These are phyloP conservation scores for Ceratobasidium theobromae DNA, from an alignment of 1,284 basidiomycete genomes.

Conservation along the genomic window DNA sequence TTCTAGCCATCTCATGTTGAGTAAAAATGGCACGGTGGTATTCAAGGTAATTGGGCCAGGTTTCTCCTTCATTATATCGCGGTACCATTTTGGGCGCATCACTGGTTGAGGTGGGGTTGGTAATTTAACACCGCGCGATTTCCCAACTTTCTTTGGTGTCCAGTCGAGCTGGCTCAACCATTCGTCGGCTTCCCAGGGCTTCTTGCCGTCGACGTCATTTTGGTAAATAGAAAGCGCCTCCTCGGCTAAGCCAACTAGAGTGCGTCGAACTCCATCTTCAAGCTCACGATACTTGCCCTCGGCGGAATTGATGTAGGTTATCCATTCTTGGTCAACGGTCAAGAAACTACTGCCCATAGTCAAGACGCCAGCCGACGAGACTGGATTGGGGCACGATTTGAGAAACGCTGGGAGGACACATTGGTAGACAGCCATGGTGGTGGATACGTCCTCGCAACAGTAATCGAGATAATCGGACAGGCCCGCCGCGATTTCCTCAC, in stretches of 20 bases:
- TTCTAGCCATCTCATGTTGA: conserved; percentile 43
- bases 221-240: conserved; percentile 49
- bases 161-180: conserved; percentile 95
- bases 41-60: conserved; percentile 1
- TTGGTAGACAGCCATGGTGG: conserved; percentile 82
- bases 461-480: conserved; percentile 83
- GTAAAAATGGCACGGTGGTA: conserved; percentile 28
- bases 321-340: conserved; percentile 89
- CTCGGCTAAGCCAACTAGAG: conserved; percentile 69
- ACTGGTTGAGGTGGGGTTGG: background rate
- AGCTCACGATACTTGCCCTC: conserved; percentile 78
- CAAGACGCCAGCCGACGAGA: conserved; percentile 88
- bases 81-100: conserved; percentile 17
- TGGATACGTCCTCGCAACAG: conserved; percentile 81
- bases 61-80: background rate
- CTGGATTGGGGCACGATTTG: conserved; percentile 85
- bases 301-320: conserved; percentile 74
- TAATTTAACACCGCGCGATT: background rate
- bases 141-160: conserved; percentile 70
- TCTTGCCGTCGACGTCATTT: conserved; percentile 37
- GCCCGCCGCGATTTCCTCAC: conserved; percentile 64
- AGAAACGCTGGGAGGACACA: conserved; percentile 86
- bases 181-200: conserved; percentile 69
- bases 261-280: conserved; percentile 70
- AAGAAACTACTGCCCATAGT: conserved; percentile 92